Evolutionary conservation across 495 filamentous ascomycete genomes (phyloP).

Genomic region (Penicillium mononematosum): DNA sequence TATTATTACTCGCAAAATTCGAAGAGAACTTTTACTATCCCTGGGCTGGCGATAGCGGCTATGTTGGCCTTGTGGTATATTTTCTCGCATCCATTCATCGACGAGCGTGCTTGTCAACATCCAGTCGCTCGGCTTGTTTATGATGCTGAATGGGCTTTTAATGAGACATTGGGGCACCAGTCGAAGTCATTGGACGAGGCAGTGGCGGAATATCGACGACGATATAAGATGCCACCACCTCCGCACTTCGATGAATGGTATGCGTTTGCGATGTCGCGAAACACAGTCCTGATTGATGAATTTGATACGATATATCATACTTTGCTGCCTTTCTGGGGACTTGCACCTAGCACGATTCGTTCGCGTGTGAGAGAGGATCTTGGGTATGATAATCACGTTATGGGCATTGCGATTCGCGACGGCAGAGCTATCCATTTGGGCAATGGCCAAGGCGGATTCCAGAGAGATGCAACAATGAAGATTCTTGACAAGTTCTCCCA

Average conservation of each 20-base stretch:
- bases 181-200: conserved; percentile 13
- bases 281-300: conserved; percentile 60
- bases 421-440: conserved; percentile 4
- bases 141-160: conserved; percentile 8
- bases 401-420: conserved; percentile 14
- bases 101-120: conserved; percentile 12
- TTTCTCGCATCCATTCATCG: background rate
- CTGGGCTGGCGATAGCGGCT: background rate
- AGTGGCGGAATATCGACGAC: conserved; percentile 50
- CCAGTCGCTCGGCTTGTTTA: conserved; percentile 10
- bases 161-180: conserved; percentile 8
- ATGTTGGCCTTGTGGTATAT: background rate
- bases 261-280: conserved; percentile 53
- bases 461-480: conserved; percentile 12
- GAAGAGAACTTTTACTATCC: background rate
- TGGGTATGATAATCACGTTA: conserved; percentile 6
- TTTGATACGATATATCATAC: conserved; percentile 55
- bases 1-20: background rate
- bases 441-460: conserved; percentile 12
- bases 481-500: conserved; percentile 9
- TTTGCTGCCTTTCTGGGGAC: conserved; percentile 57
- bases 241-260: conserved; percentile 67
- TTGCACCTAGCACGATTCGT: conserved; percentile 13
- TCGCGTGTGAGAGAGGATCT: conserved; percentile 16
- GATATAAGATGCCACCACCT: conserved; percentile 57